Percentiles rank a stretch among this genome's conserved stretches.
Conservation (phyloP, 1,284 basidiomycete genomes). For the Austropuccinia psidii region DNA sequence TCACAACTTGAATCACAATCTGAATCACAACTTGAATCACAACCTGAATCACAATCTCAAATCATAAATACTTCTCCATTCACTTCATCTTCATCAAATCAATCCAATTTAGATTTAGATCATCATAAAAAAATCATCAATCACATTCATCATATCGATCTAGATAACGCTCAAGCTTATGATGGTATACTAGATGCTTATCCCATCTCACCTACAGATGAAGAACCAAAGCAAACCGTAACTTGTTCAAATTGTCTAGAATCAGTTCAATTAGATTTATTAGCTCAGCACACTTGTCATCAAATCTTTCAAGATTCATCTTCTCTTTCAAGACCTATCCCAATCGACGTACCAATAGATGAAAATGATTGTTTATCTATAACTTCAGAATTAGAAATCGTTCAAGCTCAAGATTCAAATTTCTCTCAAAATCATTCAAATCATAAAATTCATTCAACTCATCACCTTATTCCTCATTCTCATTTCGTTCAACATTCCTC, state of each 20-base stretch:
- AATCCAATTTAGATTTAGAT: background rate
- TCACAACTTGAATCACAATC: no score
- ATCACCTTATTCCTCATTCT: background rate
- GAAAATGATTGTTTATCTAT: background rate
- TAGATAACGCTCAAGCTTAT: slow-evolving; percentile 16
- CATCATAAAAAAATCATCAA: background rate
- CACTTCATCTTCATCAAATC: no score
- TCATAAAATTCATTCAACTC: background rate
- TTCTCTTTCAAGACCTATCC: background rate
- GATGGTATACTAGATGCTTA: slow-evolving; percentile 29
- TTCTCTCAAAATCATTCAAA: background rate
- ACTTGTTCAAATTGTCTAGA: slow-evolving; percentile 10
- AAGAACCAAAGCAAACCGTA: slow-evolving; percentile 18
- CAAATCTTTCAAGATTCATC: background rate
- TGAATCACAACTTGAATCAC: no score
- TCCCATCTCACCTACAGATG: slow-evolving; percentile 9
- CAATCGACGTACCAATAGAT: slow-evolving; percentile 1
- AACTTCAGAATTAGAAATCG: background rate
- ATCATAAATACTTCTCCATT: no score
- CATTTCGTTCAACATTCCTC: background rate
- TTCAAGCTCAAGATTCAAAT: background rate
- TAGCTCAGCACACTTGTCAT: background rate
- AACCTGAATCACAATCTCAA: no score
- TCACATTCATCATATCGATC: no score
- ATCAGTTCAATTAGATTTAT: background rate